Evolutionary conservation across 352 stramenopile genomes (phyloP).

Genomic region (Phytophthora kernoviae): DNA sequence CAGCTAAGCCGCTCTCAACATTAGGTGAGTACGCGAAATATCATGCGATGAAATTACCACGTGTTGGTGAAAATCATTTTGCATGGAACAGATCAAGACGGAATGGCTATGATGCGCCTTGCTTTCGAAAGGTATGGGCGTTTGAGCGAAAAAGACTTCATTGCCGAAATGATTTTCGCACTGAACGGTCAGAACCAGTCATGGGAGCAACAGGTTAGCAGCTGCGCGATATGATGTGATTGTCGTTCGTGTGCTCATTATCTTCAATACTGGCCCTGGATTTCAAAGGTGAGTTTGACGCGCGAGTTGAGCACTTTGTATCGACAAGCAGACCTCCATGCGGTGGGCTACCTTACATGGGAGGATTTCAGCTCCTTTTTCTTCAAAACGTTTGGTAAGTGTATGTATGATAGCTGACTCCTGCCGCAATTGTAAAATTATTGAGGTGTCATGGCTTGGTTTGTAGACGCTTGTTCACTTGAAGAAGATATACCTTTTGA

Average conservation of each 20-base stretch:
- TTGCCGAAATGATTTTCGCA: conserved; percentile 36
- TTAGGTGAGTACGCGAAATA: conserved; percentile 14
- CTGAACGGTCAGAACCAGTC: conserved; percentile 23
- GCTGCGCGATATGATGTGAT: neutral
- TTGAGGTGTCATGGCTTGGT: neutral
- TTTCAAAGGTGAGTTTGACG: conserved; percentile 35
- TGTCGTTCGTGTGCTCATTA: no score
- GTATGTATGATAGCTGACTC: neutral
- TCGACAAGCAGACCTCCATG: conserved; percentile 43
- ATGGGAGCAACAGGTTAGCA: conserved; percentile 33
- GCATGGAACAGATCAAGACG: conserved; percentile 37
- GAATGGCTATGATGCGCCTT: conserved; percentile 37
- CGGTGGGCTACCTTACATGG: conserved; percentile 39
- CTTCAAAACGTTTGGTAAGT: conserved; percentile 42
- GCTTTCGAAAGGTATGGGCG: conserved; percentile 40
- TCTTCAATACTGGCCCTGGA: neutral
- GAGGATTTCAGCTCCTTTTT: conserved; percentile 53
- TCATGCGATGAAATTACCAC: neutral
- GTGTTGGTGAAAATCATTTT: neutral
- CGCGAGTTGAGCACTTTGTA: conserved; percentile 47
- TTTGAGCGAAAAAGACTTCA: conserved; percentile 53
- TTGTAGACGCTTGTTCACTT: conserved; percentile 6
- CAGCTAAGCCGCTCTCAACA: conserved; percentile 7
- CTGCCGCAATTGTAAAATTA: neutral
- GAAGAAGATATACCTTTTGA: conserved; percentile 11